A percentile compares a stretch with the other conserved stretches of the same genome.
Evolutionary conservation across 2,329 filamentous ascomycete genomes (phyloP).

Genomic region (Gyromitra esculenta): DNA sequence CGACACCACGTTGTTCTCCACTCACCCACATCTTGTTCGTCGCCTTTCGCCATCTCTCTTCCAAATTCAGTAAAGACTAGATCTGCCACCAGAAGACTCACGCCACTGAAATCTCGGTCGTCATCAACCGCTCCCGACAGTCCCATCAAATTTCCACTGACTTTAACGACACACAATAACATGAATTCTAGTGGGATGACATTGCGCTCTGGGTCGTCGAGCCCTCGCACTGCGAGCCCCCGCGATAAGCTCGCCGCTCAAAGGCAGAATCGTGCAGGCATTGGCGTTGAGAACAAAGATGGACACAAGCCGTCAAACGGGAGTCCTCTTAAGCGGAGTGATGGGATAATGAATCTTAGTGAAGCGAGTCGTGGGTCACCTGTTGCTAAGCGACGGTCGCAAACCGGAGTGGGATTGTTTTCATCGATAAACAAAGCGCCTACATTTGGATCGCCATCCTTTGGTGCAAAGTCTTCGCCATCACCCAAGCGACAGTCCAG

Average conservation of each 20-base stretch:
- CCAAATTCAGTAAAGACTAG: conserved; percentile 53
- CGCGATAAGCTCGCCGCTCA: conserved; percentile 62
- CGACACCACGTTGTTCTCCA: conserved; percentile 53
- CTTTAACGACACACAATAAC: conserved; percentile 56
- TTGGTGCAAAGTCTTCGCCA: conserved; percentile 58
- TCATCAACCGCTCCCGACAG: conserved; percentile 42
- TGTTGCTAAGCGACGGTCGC: conserved; percentile 84
- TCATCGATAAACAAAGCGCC: conserved; percentile 60
- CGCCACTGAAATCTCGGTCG: conserved; percentile 41
- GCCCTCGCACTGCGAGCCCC: conserved; percentile 63
- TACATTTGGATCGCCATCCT: conserved; percentile 65
- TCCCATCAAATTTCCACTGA: conserved; percentile 56
- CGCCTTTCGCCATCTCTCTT: conserved; percentile 55
- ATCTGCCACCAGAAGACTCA: conserved; percentile 53
- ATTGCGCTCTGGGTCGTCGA: conserved; percentile 53
- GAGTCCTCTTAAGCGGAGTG: conserved; percentile 90
- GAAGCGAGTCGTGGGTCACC: conserved; percentile 81
- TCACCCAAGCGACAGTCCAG: conserved; percentile 58
- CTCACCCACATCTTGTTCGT: conserved; percentile 53
- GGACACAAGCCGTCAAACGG: conserved; percentile 64
- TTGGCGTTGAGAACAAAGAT: conserved; percentile 62
- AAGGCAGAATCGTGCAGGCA: conserved; percentile 63
- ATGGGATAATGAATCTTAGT: conserved; percentile 88
- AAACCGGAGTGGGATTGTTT: conserved; percentile 82
- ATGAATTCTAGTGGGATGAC: conserved; percentile 56